Conservation (phyloP, 2,329 filamentous ascomycete species). For the Aschersonia sp. region DNA sequence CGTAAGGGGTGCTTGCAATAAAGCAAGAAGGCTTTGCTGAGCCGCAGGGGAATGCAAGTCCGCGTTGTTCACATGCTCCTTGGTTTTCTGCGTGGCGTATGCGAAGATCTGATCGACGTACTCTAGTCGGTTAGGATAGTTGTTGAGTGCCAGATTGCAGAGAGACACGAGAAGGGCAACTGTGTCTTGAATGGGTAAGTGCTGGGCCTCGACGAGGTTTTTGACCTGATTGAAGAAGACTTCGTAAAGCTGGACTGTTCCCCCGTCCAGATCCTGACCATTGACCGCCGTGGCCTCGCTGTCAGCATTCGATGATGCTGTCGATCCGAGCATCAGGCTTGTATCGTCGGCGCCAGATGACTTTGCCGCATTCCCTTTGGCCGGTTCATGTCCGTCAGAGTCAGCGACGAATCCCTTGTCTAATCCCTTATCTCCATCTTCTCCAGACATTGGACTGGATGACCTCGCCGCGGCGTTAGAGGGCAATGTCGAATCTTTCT, state of each 20-base stretch:
- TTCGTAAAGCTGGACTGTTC: slow-evolving; percentile 82
- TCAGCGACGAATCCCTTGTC: slow-evolving; percentile 11
- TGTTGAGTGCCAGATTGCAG: slow-evolving; percentile 84
- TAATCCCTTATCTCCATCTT: slow-evolving; percentile 7
- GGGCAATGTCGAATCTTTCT: slow-evolving; percentile 30
- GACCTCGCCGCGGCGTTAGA: slow-evolving; percentile 8
- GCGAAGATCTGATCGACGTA: slow-evolving; percentile 90
- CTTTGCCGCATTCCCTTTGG: slow-evolving; percentile 4
- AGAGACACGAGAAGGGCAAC: slow-evolving; percentile 90
- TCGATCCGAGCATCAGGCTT: slow-evolving; percentile 15
- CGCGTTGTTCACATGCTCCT: slow-evolving; percentile 84
- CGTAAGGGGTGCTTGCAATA: slow-evolving; percentile 81
- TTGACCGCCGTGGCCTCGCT: slow-evolving; percentile 34
- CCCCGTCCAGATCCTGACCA: slow-evolving; percentile 27
- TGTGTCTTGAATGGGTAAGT: slow-evolving; percentile 84
- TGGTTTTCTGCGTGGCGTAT: slow-evolving; percentile 75
- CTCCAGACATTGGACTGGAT: slow-evolving; percentile 16
- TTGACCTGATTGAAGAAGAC: slow-evolving; percentile 96
- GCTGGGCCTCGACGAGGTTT: slow-evolving; percentile 80
- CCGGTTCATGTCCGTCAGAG: slow-evolving; percentile 15
- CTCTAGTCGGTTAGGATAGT: slow-evolving; percentile 83
- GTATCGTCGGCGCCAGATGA: slow-evolving; percentile 14
- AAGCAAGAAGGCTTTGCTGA: slow-evolving; percentile 76
- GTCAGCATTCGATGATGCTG: slow-evolving; percentile 27
- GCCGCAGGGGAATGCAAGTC: slow-evolving; percentile 79